phyloP scores from a whole-genome alignment of 2,329 filamentous ascomycete genomes.

The Lithohypha guttulata region DNA sequence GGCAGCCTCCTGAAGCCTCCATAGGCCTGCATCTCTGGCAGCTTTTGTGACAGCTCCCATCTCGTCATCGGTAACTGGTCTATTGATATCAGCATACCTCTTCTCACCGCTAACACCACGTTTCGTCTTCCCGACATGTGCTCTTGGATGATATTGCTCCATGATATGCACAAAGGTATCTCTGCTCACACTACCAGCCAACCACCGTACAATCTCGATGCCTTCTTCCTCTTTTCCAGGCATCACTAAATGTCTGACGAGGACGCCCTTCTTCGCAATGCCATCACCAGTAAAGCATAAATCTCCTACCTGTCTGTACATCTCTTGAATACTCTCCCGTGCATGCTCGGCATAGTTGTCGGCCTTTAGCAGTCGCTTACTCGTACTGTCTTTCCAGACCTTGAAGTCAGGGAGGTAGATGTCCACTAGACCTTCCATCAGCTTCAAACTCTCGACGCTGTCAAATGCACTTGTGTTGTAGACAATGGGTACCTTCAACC shows the following conservation, averaged over 20 bases:
- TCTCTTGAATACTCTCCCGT: conserved; percentile 64
- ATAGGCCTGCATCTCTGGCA: conserved; percentile 61
- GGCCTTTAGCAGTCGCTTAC: conserved; percentile 63
- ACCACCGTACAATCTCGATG: conserved; percentile 61
- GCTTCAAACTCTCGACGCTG: conserved; percentile 56
- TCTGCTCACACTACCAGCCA: conserved; percentile 59
- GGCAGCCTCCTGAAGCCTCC: conserved; percentile 63
- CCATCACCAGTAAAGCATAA: conserved; percentile 72
- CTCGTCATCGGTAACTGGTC: conserved; percentile 55
- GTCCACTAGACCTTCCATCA: conserved; percentile 70
- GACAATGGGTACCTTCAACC: conserved; percentile 61
- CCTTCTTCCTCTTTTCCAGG: conserved; percentile 67
- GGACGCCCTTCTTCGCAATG: conserved; percentile 64
- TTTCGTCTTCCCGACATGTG: conserved; percentile 64
- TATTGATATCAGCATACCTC: conserved; percentile 68
- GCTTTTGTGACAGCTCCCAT: conserved; percentile 55
- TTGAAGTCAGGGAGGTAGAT: conserved; percentile 89
- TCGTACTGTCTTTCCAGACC: conserved; percentile 58
- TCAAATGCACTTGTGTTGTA: conserved; percentile 83
- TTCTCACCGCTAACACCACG: conserved; percentile 28
- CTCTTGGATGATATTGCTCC: conserved; percentile 76
- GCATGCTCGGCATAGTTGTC: conserved; percentile 64
- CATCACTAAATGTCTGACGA: conserved; percentile 77
- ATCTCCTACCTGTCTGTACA: conserved; percentile 74
- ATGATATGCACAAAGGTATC: conserved; percentile 78